Evolutionary conservation across 2,329 filamentous ascomycete genomes (phyloP), one percentile per base, ranked within the genome.

Genomic region (Xylariaceae sp.): DNA sequence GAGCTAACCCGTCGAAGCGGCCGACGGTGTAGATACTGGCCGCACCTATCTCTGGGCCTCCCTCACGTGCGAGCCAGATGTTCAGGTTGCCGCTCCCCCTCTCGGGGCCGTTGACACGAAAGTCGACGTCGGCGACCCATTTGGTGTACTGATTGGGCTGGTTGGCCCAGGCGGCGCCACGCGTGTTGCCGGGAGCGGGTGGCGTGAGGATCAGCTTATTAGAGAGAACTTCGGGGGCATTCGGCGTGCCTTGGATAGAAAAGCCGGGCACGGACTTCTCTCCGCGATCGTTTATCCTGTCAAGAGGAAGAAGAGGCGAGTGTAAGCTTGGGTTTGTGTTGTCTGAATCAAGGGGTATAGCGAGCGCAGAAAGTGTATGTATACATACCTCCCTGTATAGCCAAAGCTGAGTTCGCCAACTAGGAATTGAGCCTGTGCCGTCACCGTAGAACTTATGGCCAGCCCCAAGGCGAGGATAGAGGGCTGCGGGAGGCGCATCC

Each of bases 141-240:
- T 86, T 80, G n/a, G 78, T 72, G 57, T 85, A 76, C 63, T 82
- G 72, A 47, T 88, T 76, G 35, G 79, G 67, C 55, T 76, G 70
- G 59, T 91, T 83, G 34, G 86, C 78, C 92, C 94, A 99, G 63
- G 94, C 70, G 48, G 88, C 86, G 57, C 89, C 89, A 69, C 91
- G 84, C 67, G 88, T 85, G 72, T 91, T 91, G 53, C 94, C 94
- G 4, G 91, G 90, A 47, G 85, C 85, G 11, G 91, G 86, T 8
- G 94, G 92, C 1, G 94, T 99, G 54, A 99, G 81, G 69, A 99
- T 88, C 56, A 97, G 69, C 70, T 91, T 90, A 77, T 97, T 92
- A 62, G 91, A 95, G 56, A 96, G 82, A 57, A 87, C 71, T 65
- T 87, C 80, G 62, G 83, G 83, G 37, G 71, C 63, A 59, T 74